Base-by-base conservation (phyloP, 345 rosid genomes). In the Salix exigua region DNA sequence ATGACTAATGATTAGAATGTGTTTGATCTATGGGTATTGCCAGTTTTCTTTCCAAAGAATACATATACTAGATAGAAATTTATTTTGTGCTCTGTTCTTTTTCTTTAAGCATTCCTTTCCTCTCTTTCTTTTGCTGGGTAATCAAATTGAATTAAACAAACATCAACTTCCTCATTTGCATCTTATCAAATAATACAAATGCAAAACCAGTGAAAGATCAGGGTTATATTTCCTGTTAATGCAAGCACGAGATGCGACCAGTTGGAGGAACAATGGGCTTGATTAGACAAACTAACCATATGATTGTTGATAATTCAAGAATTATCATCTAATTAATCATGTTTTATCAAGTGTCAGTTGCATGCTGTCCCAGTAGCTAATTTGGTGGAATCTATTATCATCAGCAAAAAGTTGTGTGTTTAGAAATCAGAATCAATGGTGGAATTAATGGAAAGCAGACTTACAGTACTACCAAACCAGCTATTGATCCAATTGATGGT, bases 391-490 rank as follows among this genome's bases (percentile, higher is more conserved):
- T 6, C 38, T 64, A 28, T 17, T 30, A 64, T 28, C 19, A 30
- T 16, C 38, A 18, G 38, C 17, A 37, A 33, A 17, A 10, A 16
- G 12, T 64, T 64, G 18, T 64, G 19, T 16, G n/a, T 64, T n/a
- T 37, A 46, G 33, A 70, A 70, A 65, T 13, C 1, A 23, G 25
- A 23, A 21, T 35, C 23, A 42, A 55, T 28, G 10, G 38, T 30
- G 42, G 63, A 37, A 76, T 16, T 30, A 80, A 10, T 51, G 67
- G 67, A 28, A 64, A 6, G 78, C 70, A 31, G 48, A 89, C 97
- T 93, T 88, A 96, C 99, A 96, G 79, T 21, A 81, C 85, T 88
- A 88, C 79, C 85, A 96, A 82, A 81, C 87, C 83, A 31, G 91
- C 74, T 73, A 93, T 75, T 62, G 85, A 81, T 79, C 98, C 97